Evolutionary conservation across 768 basidiomycete genomes (phyloP).

Genomic region (Chalciporus sphaerocephalus): DNA sequence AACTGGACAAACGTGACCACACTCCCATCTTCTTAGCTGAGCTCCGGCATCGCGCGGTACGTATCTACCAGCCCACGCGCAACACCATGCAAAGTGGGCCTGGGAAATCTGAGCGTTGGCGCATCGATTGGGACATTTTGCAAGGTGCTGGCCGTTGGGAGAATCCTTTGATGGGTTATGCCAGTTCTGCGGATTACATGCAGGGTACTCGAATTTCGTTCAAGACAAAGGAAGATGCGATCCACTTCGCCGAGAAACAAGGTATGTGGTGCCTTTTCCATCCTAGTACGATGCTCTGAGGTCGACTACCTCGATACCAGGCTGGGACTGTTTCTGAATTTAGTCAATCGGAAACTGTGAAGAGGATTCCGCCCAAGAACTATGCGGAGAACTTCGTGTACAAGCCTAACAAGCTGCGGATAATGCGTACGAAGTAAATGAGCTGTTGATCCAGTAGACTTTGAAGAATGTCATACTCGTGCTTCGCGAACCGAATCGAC

Average conservation of each 20-base stretch:
- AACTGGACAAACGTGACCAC: background rate
- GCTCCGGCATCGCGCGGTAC: conserved; percentile 80
- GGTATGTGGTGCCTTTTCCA: conserved; percentile 41
- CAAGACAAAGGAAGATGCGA: conserved; percentile 82
- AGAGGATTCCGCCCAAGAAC: conserved; percentile 78
- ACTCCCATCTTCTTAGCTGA: conserved; percentile 48
- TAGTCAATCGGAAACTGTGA: conserved; percentile 57
- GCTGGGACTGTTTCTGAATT: conserved; percentile 68
- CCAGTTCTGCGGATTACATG: conserved; percentile 95
- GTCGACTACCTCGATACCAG: conserved; percentile 34
- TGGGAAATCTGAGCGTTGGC: conserved; percentile 83
- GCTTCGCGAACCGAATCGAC: background rate
- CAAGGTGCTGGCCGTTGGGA: conserved; percentile 92
- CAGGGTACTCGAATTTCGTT: conserved; percentile 85
- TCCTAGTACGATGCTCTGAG: background rate
- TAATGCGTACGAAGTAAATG: conserved; percentile 86
- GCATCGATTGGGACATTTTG: conserved; percentile 92
- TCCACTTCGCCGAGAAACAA: conserved; percentile 97
- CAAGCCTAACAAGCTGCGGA: conserved; percentile 71
- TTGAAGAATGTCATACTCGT: background rate
- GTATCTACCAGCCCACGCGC: conserved; percentile 89
- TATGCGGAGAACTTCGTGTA: conserved; percentile 92
- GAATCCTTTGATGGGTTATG: conserved; percentile 97
- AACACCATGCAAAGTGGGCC: conserved; percentile 95
- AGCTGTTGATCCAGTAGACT: conserved; percentile 6